phyloP scores from a whole-genome alignment of 345 rosid genomes.

The Dovyalis caffra region DNA sequence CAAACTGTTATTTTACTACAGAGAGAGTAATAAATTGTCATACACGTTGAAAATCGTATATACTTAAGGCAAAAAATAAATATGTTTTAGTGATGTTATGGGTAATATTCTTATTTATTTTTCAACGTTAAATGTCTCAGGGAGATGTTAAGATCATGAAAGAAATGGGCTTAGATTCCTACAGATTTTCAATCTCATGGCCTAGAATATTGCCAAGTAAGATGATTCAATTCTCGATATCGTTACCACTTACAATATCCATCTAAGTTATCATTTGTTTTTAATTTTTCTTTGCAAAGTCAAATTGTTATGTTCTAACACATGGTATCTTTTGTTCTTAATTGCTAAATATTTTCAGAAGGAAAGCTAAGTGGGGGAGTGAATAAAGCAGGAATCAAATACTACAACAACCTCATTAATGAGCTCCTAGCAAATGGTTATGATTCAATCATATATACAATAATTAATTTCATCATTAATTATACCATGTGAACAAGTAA shows the following conservation, averaged over 20 bases:
- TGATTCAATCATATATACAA: not conserved
- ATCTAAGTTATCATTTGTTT: not conserved
- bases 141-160: slow-evolving; percentile 11
- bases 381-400: slow-evolving; percentile 12
- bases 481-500: not conserved
- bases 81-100: not conserved
- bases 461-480: not conserved
- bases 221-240: not conserved
- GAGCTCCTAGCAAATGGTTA: slow-evolving; percentile 17
- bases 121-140: not conserved
- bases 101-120: not conserved
- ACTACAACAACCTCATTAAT: slow-evolving; percentile 19
- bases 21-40: too few species aligned
- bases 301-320: not conserved
- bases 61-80: not conserved
- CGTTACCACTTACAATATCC: not conserved
- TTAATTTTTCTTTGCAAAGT: too few species aligned
- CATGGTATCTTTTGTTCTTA: not conserved
- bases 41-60: too few species aligned
- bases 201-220: slow-evolving; percentile 12
- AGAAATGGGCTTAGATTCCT: slow-evolving; percentile 1
- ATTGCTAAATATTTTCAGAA: not conserved
- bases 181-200: slow-evolving; percentile 22
- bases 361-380: slow-evolving; percentile 14
- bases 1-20: too few species aligned